A percentile compares a stretch with the other conserved stretches of the same genome.
Evolutionary conservation across 1,284 basidiomycete species (phyloP).

Genomic region (Heterobasidion parviporum): DNA sequence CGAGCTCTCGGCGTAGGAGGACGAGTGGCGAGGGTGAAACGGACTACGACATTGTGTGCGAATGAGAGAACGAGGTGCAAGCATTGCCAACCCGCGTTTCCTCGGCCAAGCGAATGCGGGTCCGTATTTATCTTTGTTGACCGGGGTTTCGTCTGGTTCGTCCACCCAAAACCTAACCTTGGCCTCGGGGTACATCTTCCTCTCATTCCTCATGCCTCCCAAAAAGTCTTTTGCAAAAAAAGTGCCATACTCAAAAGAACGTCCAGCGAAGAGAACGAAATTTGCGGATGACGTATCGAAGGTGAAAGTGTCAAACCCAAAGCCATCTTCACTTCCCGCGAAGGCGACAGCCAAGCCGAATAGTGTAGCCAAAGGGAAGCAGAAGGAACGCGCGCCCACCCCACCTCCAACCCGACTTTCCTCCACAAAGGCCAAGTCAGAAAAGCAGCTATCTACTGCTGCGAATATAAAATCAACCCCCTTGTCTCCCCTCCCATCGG

Average conservation of each 20-base stretch:
- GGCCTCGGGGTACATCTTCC: conserved; percentile 3
- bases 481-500: conserved; percentile 30
- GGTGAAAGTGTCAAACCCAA: not conserved
- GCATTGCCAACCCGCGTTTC: not conserved
- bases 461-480: not conserved
- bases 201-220: conserved; percentile 11
- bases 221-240: conserved; percentile 3
- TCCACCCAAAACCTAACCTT: conserved; percentile 12
- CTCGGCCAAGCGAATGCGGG: not conserved
- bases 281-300: conserved; percentile 4
- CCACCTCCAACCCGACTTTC: conserved; percentile 4
- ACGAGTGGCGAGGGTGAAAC: not conserved
- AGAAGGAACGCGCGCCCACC: conserved; percentile 11
- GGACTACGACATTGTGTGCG: not conserved
- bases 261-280: conserved; percentile 13
- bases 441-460: not conserved
- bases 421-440: conserved; percentile 3
- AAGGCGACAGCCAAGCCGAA: not conserved
- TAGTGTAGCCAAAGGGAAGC: conserved; percentile 15
- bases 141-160: conserved; percentile 9
- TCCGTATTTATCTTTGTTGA: conserved; percentile 5
- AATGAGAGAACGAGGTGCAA: not conserved
- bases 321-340: not conserved
- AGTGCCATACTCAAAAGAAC: conserved; percentile 9
- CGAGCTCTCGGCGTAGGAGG: not conserved